A percentile compares a stretch with the other conserved stretches of the same genome.
These are phyloP conservation scores for Podaxis carcinomalis DNA, from an alignment of 768 basidiomycete genomes.

Conservation along the genomic window DNA sequence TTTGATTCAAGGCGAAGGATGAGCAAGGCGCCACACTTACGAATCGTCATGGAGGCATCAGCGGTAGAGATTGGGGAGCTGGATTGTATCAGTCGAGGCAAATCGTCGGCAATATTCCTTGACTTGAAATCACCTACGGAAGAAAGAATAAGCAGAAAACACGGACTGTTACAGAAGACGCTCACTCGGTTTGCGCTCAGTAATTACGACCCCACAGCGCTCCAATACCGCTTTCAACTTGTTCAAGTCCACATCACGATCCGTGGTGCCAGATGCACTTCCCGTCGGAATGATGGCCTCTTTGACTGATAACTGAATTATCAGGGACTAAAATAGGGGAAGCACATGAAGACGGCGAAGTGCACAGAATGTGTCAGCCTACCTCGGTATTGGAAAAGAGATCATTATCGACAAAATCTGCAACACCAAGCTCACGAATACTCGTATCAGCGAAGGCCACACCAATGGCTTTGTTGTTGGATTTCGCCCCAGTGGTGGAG, in stretches of 20 bases:
- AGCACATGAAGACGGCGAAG: neutral
- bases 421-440: constrained; percentile 77
- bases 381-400: constrained; percentile 95
- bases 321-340: constrained; percentile 58
- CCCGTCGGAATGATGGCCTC: constrained; percentile 84
- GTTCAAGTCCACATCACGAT: constrained; percentile 82
- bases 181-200: constrained; percentile 84
- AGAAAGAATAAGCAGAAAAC: neutral
- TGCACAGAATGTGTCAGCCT: constrained; percentile 1
- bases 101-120: constrained; percentile 76
- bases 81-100: constrained; percentile 63
- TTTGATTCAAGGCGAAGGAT: neutral
- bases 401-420: constrained; percentile 93
- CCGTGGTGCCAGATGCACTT: constrained; percentile 66
- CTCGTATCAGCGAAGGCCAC: constrained; percentile 92
- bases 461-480: constrained; percentile 72
- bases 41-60: constrained; percentile 48
- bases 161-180: neutral
- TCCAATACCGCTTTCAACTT: constrained; percentile 87
- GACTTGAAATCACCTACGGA: constrained; percentile 75
- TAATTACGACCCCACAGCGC: constrained; percentile 85
- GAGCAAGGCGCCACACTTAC: constrained; percentile 31
- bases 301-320: constrained; percentile 97
- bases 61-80: constrained; percentile 36
- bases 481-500: constrained; percentile 35